These are phyloP conservation scores for Sclerotinia nivalis DNA, from an alignment of 2,329 filamentous ascomycete genomes.

Conservation along the genomic window DNA sequence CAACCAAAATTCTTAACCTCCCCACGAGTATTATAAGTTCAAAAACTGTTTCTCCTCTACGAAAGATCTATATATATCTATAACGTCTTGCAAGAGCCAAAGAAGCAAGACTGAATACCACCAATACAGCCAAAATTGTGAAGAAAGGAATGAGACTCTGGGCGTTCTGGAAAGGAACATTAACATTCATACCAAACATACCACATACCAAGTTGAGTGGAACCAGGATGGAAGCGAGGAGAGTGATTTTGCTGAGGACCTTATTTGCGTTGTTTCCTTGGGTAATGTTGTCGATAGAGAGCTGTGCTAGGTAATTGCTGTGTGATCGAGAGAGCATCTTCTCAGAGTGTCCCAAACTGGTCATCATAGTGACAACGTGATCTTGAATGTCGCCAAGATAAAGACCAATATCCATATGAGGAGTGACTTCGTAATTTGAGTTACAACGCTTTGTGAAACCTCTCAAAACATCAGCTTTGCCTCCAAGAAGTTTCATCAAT, in stretches of 20 bases:
- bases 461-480: constrained; percentile 97
- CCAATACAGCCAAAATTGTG: constrained; percentile 58
- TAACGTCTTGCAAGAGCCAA: constrained; percentile 35
- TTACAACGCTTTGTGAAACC: constrained; percentile 99
- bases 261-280: constrained; percentile 87
- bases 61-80: constrained; percentile 36
- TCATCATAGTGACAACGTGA: constrained; percentile 99
- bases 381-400: constrained; percentile 98
- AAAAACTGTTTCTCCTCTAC: background rate
- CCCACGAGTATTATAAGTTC: background rate
- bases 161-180: constrained; percentile 61
- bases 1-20: background rate
- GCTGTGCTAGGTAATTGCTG: constrained; percentile 93
- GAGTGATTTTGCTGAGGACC: constrained; percentile 90
- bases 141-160: constrained; percentile 57
- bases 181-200: constrained; percentile 75
- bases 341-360: constrained; percentile 91
- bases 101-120: constrained; percentile 47
- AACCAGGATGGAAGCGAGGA: constrained; percentile 92
- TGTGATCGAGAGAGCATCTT: constrained; percentile 95
- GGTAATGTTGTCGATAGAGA: constrained; percentile 87
- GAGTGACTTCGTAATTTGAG: constrained; percentile 92
- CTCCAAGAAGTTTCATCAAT: constrained; percentile 86
- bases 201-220: constrained; percentile 85
- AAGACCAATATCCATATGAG: constrained; percentile 92